phyloP scores from a whole-genome alignment of 225 moss, liverwort and hornwort genomes.

The Climacium dendroides region DNA sequence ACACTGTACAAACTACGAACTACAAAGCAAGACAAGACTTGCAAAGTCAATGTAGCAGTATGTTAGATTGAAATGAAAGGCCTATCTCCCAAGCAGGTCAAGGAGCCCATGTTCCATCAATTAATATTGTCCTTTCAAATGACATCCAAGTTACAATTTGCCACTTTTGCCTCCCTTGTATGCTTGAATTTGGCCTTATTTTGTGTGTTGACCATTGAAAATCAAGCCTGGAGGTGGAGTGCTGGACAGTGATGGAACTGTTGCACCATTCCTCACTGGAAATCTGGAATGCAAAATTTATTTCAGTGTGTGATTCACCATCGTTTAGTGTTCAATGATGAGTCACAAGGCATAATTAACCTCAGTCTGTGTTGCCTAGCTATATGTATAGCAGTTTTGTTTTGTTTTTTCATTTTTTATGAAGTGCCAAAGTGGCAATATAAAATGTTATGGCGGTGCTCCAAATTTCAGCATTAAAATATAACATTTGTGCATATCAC shows the following conservation, averaged over 20 bases:
- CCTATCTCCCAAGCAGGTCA: not conserved
- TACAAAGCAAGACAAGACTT: not conserved
- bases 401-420: too few species aligned
- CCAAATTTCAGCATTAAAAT: too few species aligned
- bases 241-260: not conserved
- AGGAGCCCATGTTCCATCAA: not conserved
- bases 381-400: too few species aligned
- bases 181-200: not conserved
- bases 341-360: not conserved
- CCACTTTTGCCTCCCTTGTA: not conserved
- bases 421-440: too few species aligned
- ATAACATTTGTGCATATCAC: too few species aligned
- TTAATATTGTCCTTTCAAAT: not conserved
- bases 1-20: too few species aligned
- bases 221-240: not conserved
- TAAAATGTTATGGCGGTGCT: too few species aligned
- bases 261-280: not conserved
- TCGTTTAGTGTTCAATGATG: not conserved
- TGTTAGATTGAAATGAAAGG: not conserved
- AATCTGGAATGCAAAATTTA: not conserved
- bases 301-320: not conserved
- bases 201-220: not conserved
- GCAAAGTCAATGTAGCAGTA: not conserved
- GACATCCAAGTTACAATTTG: not conserved
- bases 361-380: not conserved